Base-by-base conservation (phyloP, 768 basidiomycete species). In the Inosperma sp. region DNA sequence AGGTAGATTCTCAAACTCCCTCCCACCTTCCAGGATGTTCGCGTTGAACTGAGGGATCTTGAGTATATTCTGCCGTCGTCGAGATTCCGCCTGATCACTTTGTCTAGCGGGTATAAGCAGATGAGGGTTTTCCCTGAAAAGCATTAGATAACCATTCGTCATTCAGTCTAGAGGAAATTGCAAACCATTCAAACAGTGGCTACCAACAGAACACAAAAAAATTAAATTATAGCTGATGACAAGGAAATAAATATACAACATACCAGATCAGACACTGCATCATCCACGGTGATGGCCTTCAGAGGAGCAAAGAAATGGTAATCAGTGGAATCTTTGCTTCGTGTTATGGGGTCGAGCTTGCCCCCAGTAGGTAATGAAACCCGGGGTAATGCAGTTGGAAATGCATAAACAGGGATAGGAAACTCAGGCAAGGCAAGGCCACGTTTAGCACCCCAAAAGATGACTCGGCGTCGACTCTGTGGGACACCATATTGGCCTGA, bases 401-500 rank as follows among this genome's bases (percentile, higher is more conserved):
- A 80, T 49, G 69, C 75, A 60, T 88, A 82, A 1, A 79, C 76
- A 0, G 87, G 87, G 14, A 81, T 59, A 0, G 87, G 87, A 58
- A 81, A 84, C 8, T 77, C 66, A 0, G 87, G 87, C 13, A 86
- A 62, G 16, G 72, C 60, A 2, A 79, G 47, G 23, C 81, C 84
- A 7, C 75, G 74, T 46, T 74, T 79, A 4, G 85, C 81, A 21
- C 77, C 85, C 72, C 76, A 77, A 61, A 89, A 82, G 37, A 90
- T 84, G 10, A 88, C 75, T 14, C 88, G 73, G 22, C 72, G 67
- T 7, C 88, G 79, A 39, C 73, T 70, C 67, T 90, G 88, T 14
- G 88, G 86, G 17, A 78, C 75, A 22, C 88, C 88, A 64, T 88
- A 88, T 29, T 82, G 80, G 0, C 75, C 80, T 19, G 86, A 83